Evolutionary conservation across 2,329 filamentous ascomycete species (phyloP), one percentile per base, ranked within the genome.

Genomic region (Keithomyces neogunnii): DNA sequence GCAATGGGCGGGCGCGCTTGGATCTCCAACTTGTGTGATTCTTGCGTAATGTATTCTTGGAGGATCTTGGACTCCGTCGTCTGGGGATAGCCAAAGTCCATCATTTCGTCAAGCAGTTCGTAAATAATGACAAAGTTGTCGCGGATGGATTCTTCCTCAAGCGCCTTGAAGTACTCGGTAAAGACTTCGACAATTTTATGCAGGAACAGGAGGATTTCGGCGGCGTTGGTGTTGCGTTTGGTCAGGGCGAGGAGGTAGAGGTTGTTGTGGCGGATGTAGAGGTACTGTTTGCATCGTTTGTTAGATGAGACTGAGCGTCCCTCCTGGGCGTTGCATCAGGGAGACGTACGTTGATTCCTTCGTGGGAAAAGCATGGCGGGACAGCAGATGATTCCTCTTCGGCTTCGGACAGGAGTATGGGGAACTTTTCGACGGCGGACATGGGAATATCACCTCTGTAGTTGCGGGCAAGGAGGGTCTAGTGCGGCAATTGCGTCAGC

Each of bases 71-170:
- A 89, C 71, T 99, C 93, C 59, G 93, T 99, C 8, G 93, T 99
- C 70, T 99, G 93, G 5, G 93, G 93, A 69, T 99, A 96, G 57
- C 93, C 93, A 76, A 99, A 99, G 72, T 99, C 93, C 93, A 99
- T 99, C 93, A 99, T 99, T 76, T 99, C 93, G 66, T 99, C 93
- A 56, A 99, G 81, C 55, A 99, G 74, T 72, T 99, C 93, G 77
- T 99, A 99, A 65, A 99, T 99, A 66, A 99, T 85, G 69, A 99
- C 93, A 67, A 99, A 99, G 75, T 99, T 99, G 76, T 99, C 93
- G 62, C 93, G 84, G 68, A 99, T 99, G 62, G 89, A 96, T 72
- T 99, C 93, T 70, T 99, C 93, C 71, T 99, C 93, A 54, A 99
- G 80, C 57, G 95, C 92, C 71, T 99, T 99, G 80, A 99, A 99